Conservation (phyloP, 306 rosid genomes). For the Fagus sylvatica region DNA sequence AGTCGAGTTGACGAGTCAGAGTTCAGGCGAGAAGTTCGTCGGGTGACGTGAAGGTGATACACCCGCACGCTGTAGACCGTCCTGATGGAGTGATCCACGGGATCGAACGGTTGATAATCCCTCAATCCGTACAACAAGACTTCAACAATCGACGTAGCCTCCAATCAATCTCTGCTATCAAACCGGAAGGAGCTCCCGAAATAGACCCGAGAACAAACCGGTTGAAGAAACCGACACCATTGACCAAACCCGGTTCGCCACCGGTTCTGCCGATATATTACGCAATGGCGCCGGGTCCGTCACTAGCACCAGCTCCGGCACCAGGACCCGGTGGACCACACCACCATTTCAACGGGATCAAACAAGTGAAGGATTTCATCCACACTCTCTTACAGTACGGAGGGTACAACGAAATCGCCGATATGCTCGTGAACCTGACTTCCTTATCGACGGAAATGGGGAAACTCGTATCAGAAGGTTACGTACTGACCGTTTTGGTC, state of each 20-base stretch:
- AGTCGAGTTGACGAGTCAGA: slow-evolving; percentile 9
- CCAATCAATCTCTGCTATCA: slow-evolving; percentile 23
- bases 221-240: slow-evolving; percentile 28
- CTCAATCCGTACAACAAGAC: slow-evolving; percentile 27
- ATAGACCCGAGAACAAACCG: slow-evolving; percentile 34
- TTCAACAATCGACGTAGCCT: slow-evolving; percentile 32
- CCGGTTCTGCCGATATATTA: slow-evolving; percentile 25
- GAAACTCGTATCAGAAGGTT: slow-evolving; percentile 34
- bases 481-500: slow-evolving; percentile 34
- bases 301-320: slow-evolving; percentile 35
- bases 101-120: slow-evolving; percentile 29
- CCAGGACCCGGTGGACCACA: slow-evolving; percentile 35
- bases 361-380: slow-evolving; percentile 33
- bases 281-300: slow-evolving; percentile 35
- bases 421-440: slow-evolving; percentile 33
- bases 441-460: slow-evolving; percentile 35
- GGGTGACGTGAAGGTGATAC: slow-evolving; percentile 22
- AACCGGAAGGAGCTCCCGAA: slow-evolving; percentile 38
- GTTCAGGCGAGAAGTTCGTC: slow-evolving; percentile 27
- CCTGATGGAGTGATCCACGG: slow-evolving; percentile 36
- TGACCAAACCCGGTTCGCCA: slow-evolving; percentile 28
- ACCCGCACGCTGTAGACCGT: slow-evolving; percentile 28
- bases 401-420: slow-evolving; percentile 36
- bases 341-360: slow-evolving; percentile 31
- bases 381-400: slow-evolving; percentile 32